phyloP scores from a whole-genome alignment of 2,329 filamentous ascomycete genomes.

The Blastomyces emzantsi region DNA sequence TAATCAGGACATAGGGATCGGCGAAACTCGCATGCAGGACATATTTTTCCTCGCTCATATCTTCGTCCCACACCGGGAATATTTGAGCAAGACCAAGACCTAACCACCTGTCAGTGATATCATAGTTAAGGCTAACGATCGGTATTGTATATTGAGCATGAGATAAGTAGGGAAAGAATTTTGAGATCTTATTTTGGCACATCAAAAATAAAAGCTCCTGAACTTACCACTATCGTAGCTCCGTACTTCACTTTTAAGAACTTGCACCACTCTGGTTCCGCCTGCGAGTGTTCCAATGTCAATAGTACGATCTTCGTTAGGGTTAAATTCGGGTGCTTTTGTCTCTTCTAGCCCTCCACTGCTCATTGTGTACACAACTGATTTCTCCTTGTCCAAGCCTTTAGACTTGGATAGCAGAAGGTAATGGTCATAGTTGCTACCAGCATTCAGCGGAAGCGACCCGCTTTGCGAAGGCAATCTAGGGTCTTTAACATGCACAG shows the following conservation, averaged over 20 bases:
- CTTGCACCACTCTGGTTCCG: constrained; percentile 74
- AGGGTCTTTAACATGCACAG: constrained; percentile 50
- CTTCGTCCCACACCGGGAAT: constrained; percentile 84
- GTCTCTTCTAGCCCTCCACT: constrained; percentile 64
- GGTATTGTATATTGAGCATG: neutral
- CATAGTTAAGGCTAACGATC: neutral
- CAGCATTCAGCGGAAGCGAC: neutral
- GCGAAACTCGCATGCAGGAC: constrained; percentile 73
- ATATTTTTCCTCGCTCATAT: constrained; percentile 65
- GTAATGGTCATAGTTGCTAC: constrained; percentile 56
- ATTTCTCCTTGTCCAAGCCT: constrained; percentile 61
- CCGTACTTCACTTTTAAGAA: constrained; percentile 75
- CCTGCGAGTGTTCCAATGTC: constrained; percentile 77
- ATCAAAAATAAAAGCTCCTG: constrained; percentile 1
- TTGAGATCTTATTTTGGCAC: neutral
- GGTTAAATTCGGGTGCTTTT: constrained; percentile 81
- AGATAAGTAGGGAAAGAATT: neutral
- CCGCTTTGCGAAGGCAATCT: constrained; percentile 23
- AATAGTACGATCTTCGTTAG: constrained; percentile 75
- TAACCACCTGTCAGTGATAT: constrained; percentile 27
- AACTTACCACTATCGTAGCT: constrained; percentile 79
- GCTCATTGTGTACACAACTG: constrained; percentile 68
- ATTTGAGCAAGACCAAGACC: constrained; percentile 86
- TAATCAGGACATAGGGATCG: constrained; percentile 74
- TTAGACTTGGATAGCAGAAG: constrained; percentile 69